Evolutionary conservation across 78 protist species (phyloP).

Genomic region (Dictyostelium capitatum): DNA sequence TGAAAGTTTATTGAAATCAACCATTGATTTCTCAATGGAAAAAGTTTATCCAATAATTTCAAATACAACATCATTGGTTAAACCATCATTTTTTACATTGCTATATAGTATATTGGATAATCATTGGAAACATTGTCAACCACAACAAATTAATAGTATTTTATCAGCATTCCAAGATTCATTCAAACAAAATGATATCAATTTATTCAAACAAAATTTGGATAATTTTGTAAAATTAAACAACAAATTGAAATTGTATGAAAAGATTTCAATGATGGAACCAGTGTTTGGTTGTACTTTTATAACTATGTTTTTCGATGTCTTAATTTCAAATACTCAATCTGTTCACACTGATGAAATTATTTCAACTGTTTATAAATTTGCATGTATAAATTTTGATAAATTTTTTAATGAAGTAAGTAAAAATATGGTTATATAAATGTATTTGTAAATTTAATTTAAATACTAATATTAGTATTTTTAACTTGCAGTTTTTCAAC

Average conservation of each 20-base stretch:
- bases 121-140: slow-evolving; percentile 53
- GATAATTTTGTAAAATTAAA: slow-evolving; percentile 62
- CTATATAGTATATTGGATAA: slow-evolving; percentile 34
- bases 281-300: slow-evolving; percentile 52
- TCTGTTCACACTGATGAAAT: slow-evolving; percentile 47
- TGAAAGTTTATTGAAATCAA: slow-evolving; percentile 31
- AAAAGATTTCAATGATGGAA: slow-evolving; percentile 44
- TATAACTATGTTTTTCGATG: slow-evolving; percentile 30
- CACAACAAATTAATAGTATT: background rate
- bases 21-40: slow-evolving; percentile 48
- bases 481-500: background rate
- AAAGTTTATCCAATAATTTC: slow-evolving; percentile 38
- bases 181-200: slow-evolving; percentile 71
- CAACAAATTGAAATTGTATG: slow-evolving; percentile 34
- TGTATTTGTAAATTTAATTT: background rate
- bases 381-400: slow-evolving; percentile 48
- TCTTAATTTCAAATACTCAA: slow-evolving; percentile 30
- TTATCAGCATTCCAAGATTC: slow-evolving; percentile 39
- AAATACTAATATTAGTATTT: background rate
- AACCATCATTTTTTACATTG: slow-evolving; percentile 40
- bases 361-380: slow-evolving; percentile 42
- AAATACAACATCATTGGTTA: slow-evolving; percentile 9
- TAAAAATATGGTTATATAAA: background rate
- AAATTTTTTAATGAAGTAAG: slow-evolving; percentile 69
- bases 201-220: slow-evolving; percentile 66